phyloP scores from a whole-genome alignment of 352 stramenopile species.

The Pythium periplocum region DNA sequence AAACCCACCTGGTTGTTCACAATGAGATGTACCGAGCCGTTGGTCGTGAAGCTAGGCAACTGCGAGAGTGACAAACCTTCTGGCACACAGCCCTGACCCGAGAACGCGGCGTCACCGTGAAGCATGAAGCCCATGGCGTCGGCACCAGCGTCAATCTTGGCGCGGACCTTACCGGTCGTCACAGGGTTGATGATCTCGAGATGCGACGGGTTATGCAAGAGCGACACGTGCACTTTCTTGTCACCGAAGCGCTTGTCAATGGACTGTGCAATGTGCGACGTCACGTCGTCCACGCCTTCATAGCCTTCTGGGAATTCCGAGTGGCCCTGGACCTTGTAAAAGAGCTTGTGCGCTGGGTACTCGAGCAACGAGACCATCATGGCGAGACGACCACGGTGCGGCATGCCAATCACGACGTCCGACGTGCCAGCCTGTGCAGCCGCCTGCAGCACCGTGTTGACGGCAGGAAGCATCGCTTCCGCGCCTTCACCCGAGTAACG shows the following conservation, averaged over 20 bases:
- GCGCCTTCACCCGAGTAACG: constrained; percentile 82
- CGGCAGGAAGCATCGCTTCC: constrained; percentile 72
- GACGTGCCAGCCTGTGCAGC: constrained; percentile 40
- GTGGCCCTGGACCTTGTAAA: constrained; percentile 75
- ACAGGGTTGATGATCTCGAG: constrained; percentile 88
- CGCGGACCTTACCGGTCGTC: constrained; percentile 75
- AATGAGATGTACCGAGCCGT: constrained; percentile 80
- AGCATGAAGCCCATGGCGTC: constrained; percentile 78
- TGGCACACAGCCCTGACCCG: constrained; percentile 77
- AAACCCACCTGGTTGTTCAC: constrained; percentile 91
- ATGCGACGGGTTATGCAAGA: constrained; percentile 85
- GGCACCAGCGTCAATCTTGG: constrained; percentile 62
- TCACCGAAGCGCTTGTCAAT: constrained; percentile 61
- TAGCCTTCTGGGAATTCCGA: constrained; percentile 62
- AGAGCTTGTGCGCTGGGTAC: constrained; percentile 78
- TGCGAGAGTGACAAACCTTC: constrained; percentile 75
- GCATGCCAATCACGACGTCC: constrained; percentile 86
- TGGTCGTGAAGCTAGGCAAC: constrained; percentile 68
- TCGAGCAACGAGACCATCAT: constrained; percentile 71
- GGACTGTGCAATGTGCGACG: constrained; percentile 78
- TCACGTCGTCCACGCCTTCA: constrained; percentile 77
- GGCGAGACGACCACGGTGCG: constrained; percentile 74
- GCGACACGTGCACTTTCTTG: constrained; percentile 64
- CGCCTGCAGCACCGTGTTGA: constrained; percentile 63
- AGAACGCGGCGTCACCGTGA: constrained; percentile 86